These are phyloP conservation scores for Pecoramyces ruminantium DNA, from an alignment of 192 early-diverging fungal genomes.

Conservation along the genomic window DNA sequence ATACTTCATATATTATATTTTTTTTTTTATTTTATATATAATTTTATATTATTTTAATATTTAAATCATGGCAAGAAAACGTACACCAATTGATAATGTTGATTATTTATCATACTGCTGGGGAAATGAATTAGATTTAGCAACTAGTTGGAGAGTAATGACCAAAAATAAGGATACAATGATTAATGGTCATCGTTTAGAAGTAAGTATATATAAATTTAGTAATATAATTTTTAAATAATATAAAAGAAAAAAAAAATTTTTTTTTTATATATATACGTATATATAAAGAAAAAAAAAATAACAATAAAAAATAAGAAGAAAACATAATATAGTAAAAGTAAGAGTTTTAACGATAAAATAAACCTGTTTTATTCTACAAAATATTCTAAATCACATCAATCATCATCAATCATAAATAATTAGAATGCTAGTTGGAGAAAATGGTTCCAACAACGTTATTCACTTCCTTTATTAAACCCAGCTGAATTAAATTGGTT, in stretches of 20 bases:
- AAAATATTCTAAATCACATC: too few species aligned
- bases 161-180: neutral
- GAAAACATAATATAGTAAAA: too few species aligned
- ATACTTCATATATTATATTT: too few species aligned
- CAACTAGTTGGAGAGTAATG: neutral
- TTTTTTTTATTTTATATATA: too few species aligned
- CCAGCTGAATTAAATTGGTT: neutral
- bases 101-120: neutral
- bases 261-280: too few species aligned
- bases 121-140: neutral
- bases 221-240: neutral
- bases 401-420: neutral
- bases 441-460: neutral
- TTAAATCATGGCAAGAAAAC: neutral
- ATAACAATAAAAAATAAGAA: too few species aligned
- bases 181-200: neutral
- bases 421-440: neutral
- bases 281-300: too few species aligned
- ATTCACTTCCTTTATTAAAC: neutral
- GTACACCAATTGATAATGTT: neutral
- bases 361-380: too few species aligned
- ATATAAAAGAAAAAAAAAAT: neutral
- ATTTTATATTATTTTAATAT: too few species aligned
- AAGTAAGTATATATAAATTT: neutral
- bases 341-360: too few species aligned